Percentiles rank a stretch among this genome's conserved stretches.
These are phyloP conservation scores for Apiospora koreana DNA, from an alignment of 2,329 filamentous ascomycete species.

Conservation along the genomic window DNA sequence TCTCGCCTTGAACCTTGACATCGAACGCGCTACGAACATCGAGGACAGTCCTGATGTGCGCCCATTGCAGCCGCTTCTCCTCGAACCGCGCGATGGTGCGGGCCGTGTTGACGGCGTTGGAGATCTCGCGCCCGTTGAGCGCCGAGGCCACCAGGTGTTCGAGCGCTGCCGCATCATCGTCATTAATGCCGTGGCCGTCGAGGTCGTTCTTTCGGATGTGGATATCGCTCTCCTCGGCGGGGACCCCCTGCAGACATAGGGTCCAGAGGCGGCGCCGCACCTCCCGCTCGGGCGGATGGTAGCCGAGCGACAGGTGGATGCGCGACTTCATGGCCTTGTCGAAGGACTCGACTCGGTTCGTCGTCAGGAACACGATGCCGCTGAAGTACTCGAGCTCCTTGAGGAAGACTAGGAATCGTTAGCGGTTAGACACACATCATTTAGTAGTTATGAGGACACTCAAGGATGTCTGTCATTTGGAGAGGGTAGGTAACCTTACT, in stretches of 20 bases:
- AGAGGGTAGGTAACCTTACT: not conserved
- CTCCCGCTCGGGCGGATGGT: constrained; percentile 40
- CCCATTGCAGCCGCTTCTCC: constrained; percentile 11
- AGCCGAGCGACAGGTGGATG: constrained; percentile 24
- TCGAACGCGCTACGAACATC: constrained; percentile 33
- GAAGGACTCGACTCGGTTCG: constrained; percentile 23
- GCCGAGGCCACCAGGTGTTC: constrained; percentile 28
- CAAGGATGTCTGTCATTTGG: no score
- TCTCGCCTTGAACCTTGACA: constrained; percentile 31
- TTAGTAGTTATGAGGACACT: not conserved
- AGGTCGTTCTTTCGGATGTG: constrained; percentile 20
- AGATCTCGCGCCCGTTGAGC: constrained; percentile 38
- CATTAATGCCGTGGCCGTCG: constrained; percentile 36
- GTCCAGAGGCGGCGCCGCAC: constrained; percentile 27
- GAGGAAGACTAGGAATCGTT: constrained; percentile 21
- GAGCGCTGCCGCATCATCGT: constrained; percentile 11
- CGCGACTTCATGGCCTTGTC: constrained; percentile 27
- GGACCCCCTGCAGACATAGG: constrained; percentile 41
- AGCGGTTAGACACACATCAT: not conserved
- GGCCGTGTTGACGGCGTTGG: constrained; percentile 35
- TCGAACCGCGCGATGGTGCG: constrained; percentile 30
- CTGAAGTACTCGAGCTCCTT: constrained; percentile 22
- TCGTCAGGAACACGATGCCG: constrained; percentile 25
- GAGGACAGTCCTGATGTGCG: not conserved
- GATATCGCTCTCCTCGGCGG: constrained; percentile 44